Conservation (phyloP, 1,284 basidiomycete species). For the Ganoderma sinense region DNA sequence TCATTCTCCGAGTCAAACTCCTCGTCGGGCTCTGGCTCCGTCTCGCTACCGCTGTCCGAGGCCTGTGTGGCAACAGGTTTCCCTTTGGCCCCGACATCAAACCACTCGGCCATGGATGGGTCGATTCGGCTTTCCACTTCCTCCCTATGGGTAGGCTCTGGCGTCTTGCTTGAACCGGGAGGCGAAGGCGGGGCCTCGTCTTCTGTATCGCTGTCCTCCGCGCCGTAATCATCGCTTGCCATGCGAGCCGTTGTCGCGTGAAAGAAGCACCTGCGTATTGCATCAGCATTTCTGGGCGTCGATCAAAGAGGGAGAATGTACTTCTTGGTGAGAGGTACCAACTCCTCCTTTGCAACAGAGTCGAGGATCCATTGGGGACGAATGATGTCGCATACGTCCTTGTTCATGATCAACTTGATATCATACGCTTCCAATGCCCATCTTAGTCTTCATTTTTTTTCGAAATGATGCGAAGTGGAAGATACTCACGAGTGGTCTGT, state of each 20-base stretch:
- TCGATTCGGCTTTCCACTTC: conserved; percentile 40
- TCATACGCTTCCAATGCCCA: conserved; percentile 60
- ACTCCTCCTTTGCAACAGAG: conserved; percentile 66
- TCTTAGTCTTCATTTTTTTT: not conserved
- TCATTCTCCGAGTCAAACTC: conserved; percentile 53
- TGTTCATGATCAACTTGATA: conserved; percentile 69
- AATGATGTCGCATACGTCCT: conserved; percentile 73
- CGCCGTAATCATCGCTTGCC: conserved; percentile 42
- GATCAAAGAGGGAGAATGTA: conserved; percentile 41
- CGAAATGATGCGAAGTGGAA: not conserved
- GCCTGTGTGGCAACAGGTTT: conserved; percentile 34
- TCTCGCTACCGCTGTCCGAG: conserved; percentile 66
- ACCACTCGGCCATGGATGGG: conserved; percentile 68
- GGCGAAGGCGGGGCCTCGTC: conserved; percentile 23
- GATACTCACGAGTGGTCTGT: conserved; percentile 61
- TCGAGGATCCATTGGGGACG: conserved; percentile 84
- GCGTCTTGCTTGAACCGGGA: conserved; percentile 8
- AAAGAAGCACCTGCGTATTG: conserved; percentile 71
- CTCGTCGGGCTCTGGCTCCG: conserved; percentile 68
- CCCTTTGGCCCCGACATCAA: conserved; percentile 51
- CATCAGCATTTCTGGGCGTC: not conserved
- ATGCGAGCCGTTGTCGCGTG: conserved; percentile 58
- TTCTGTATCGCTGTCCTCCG: conserved; percentile 41
- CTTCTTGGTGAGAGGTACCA: conserved; percentile 73
- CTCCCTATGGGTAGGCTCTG: conserved; percentile 35